Base-by-base conservation (phyloP, 2,329 filamentous ascomycete genomes). In the Exophiala lecanii-corni region DNA sequence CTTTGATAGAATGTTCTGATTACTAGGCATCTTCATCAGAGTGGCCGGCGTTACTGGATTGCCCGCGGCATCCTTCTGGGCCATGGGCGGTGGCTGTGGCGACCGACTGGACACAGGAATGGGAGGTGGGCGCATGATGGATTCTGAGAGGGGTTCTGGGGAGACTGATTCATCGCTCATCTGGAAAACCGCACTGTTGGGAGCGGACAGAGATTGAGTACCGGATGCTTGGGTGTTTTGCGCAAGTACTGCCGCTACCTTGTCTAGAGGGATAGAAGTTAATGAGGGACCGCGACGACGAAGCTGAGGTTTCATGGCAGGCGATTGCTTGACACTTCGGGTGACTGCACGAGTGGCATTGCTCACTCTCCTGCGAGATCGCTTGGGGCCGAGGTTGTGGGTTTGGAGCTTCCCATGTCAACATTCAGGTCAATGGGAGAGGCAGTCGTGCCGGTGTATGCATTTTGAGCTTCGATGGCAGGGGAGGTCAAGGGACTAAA, bases 11-110 rank as follows among this genome's bases (percentile, higher is more conserved):
- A 65, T 30, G 30, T 34, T 49, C 17, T 64, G 63, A 43, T 70
- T 72, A 50, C 75, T 76, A 39, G 56, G 74, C 32, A 91, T 72
- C 56, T 80, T 84, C 85, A 96, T 95, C 45, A 95, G 67, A 5
- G 89, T 94, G 6, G 89, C 87, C 1, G 89, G 89, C 0, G 89
- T 94, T 1, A 87, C 89, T 9, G 86, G 86, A 39, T 81, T 66
- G 36, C 78, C 55, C 23, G 39, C 37, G 9, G 31, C 21, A 18
- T 56, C 50, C 28, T 45, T 49, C 34, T 44, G 53, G 30, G 39
- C 49, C 49, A 36, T 60, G 50, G 41, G 61, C 53, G 15, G 55
- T 37, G 19, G 46, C 41, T 42, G 57, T 12, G 68, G 67, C 12
- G 69, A 71, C 45, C 57, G 67, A 20, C 62, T 60, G 4, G 48